Base-by-base conservation (phyloP, 345 rosid species). In the Acer campestre region DNA sequence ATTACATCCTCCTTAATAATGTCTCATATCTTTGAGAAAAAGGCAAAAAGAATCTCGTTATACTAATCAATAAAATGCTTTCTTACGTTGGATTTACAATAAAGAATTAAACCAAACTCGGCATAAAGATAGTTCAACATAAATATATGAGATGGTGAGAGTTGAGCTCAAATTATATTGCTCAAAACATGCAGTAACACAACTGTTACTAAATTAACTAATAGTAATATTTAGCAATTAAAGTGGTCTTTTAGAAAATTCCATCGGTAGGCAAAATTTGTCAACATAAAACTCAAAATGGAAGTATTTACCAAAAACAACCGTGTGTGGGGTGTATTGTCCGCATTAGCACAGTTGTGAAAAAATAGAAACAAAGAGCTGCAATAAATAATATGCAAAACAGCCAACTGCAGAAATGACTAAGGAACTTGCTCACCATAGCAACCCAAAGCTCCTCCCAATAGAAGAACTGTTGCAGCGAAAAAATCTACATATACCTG, bases 361-460 rank as follows among this genome's bases (percentile, higher is more conserved):
- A 63, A 17, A 55, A 25, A 25, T 42, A 11, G 56, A 22, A 67
- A 12, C 55, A 58, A 40, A 59, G 14, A 42, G 66, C 23, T 74
- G n/a, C n/a, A 42, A 44, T 65, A n/a, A 53, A 70, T 7, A 56
- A 64, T 55, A 55, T 27, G 62, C 72, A 73, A 59, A 59, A n/a
- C 18, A 62, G 9, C n/a, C 29, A 27, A 72, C 29, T 31, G 40
- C 64, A 71, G 17, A 64, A 49, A 63, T 12, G 7, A 22, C 9
- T 40, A 31, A 23, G 63, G 20, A 35, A 29, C 18, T 53, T 18
- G 38, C 80, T 82, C 76, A 85, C 88, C 88, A 61, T 85, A 85
- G 71, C 79, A 80, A 78, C 81, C 85, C 46, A 85, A 72, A 62
- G 88, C 85, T 77, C 79, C 85, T 67, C 88, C 85, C 29, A 82